Evolutionary conservation across 2,329 filamentous ascomycete species (phyloP), one percentile per base, ranked within the genome.

Genomic region (Fusarium xylarioides): DNA sequence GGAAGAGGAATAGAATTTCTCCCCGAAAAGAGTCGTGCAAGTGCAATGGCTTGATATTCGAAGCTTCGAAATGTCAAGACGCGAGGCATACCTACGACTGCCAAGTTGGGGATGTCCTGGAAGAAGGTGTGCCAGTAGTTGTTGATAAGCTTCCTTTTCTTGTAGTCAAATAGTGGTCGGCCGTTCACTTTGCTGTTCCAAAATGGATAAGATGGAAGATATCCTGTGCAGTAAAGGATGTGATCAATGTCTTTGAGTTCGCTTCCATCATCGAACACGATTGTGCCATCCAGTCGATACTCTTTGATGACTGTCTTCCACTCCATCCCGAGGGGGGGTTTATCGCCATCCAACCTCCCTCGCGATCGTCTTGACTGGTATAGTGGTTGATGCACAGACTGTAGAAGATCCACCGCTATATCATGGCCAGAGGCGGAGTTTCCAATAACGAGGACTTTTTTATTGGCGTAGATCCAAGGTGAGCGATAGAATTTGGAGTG

Each of bases 71-170:
- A 89, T 0, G 86, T 88, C 18, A 87, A 76, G 0, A 84, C 84
- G 2, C 86, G 83, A 4, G 87, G 87, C 11, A 89, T 75, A 0
- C 88, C 88, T 0, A 90, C 82, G 16, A 89, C 79, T 0, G 82
- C 88, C 0, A 91, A 78, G 0, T 84, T 86, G 0, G 82, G 77
- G 44, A 84, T 84, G 28, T 85, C 82, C 3, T 81, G 83, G 55
- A 88, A 82, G 76, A 89, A 89, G 0, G 86, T 88, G 74, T 90
- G 88, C 79, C 82, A 83, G 71, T 88, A 90, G 5, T 71, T 83
- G 1, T 83, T 82, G 1, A 82, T 63, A 4, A 90, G 76, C 26
- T 83, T 85, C 34, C 83, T 83, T 1, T 77, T 65, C 3, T 77
- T 66, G 72, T 90, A 89, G 74, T 89, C 85, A 74, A 81, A 90